phyloP scores from a whole-genome alignment of 768 basidiomycete genomes.

The Coprinopsis sp. region DNA sequence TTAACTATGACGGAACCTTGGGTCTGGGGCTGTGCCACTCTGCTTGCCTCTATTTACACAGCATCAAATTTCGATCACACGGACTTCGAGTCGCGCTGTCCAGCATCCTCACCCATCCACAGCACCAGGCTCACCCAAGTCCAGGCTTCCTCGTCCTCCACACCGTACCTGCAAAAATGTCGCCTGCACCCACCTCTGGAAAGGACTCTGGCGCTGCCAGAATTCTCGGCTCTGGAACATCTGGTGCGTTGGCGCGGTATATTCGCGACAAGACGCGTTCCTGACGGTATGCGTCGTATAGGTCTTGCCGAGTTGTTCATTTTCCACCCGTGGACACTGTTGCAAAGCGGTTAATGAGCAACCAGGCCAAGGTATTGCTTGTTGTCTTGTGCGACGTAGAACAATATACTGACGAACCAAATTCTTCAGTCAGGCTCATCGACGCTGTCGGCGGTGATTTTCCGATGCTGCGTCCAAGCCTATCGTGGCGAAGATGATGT shows the following conservation, averaged over 20 bases:
- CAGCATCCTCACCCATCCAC: too few relatives aligned
- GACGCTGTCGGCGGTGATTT: slow-evolving; percentile 73
- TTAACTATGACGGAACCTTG: too few relatives aligned
- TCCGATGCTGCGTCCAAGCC: slow-evolving; percentile 78
- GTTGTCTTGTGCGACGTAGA: background rate
- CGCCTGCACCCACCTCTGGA: slow-evolving; percentile 47
- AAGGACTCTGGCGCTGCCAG: slow-evolving; percentile 90
- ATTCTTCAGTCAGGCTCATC: slow-evolving; percentile 47
- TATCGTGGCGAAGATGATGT: slow-evolving; percentile 65
- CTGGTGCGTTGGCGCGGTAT: slow-evolving; percentile 57
- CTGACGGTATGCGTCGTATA: slow-evolving; percentile 25
- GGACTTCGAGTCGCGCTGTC: too few relatives aligned
- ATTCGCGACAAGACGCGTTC: background rate
- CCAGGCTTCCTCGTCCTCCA: too few relatives aligned
- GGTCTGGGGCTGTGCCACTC: too few relatives aligned
- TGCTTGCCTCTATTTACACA: too few relatives aligned
- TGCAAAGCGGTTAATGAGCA: slow-evolving; percentile 98
- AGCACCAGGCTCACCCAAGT: too few relatives aligned
- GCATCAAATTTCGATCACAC: background rate
- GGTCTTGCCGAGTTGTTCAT: slow-evolving; percentile 93
- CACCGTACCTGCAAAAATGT: too few relatives aligned
- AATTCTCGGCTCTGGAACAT: slow-evolving; percentile 86
- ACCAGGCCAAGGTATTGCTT: slow-evolving; percentile 70
- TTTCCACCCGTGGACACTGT: slow-evolving; percentile 96
- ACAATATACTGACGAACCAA: background rate